phyloP scores from a whole-genome alignment of 345 rosid genomes.

The Murraya paniculata region DNA sequence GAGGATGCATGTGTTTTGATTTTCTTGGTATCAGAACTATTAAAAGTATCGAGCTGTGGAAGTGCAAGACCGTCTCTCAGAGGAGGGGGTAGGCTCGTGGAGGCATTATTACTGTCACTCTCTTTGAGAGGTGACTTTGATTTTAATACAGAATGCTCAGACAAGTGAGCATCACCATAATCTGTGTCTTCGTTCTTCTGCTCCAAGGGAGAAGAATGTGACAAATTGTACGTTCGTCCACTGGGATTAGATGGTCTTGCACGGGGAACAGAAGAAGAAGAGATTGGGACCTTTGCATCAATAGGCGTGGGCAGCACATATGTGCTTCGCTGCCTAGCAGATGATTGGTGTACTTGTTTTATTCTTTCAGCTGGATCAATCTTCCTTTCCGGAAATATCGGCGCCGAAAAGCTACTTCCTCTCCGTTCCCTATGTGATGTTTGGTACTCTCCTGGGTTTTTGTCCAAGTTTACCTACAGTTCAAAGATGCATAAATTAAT shows the following conservation, averaged over 20 bases:
- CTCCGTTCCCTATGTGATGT: constrained; percentile 41
- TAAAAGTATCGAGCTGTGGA: constrained; percentile 27
- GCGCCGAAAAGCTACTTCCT: constrained; percentile 80
- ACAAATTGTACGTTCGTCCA: constrained; percentile 45
- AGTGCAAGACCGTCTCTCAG: constrained; percentile 39
- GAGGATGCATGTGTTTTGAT: constrained; percentile 64
- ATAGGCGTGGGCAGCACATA: constrained; percentile 83
- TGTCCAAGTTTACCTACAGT: constrained; percentile 50
- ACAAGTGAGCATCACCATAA: constrained; percentile 24
- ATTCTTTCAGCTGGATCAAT: constrained; percentile 54
- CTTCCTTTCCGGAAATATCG: constrained; percentile 74
- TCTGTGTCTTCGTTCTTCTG: constrained; percentile 59
- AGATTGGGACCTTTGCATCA: constrained; percentile 43
- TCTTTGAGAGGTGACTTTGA: constrained; percentile 31
- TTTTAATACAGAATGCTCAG: constrained; percentile 27
- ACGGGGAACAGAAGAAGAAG: constrained; percentile 44
- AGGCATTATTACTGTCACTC: constrained; percentile 31
- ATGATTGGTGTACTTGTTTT: constrained; percentile 46
- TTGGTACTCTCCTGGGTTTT: constrained; percentile 44
- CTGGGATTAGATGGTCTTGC: constrained; percentile 38
- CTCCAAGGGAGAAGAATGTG: constrained; percentile 90
- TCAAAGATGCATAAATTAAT: constrained; percentile 13
- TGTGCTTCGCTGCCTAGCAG: constrained; percentile 43
- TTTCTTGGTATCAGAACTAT: constrained; percentile 43
- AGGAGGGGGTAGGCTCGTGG: constrained; percentile 60